Evolutionary conservation across 2,329 filamentous ascomycete species (phyloP), one percentile per base, ranked within the genome.

Genomic region (Parascedosporium putredinis): DNA sequence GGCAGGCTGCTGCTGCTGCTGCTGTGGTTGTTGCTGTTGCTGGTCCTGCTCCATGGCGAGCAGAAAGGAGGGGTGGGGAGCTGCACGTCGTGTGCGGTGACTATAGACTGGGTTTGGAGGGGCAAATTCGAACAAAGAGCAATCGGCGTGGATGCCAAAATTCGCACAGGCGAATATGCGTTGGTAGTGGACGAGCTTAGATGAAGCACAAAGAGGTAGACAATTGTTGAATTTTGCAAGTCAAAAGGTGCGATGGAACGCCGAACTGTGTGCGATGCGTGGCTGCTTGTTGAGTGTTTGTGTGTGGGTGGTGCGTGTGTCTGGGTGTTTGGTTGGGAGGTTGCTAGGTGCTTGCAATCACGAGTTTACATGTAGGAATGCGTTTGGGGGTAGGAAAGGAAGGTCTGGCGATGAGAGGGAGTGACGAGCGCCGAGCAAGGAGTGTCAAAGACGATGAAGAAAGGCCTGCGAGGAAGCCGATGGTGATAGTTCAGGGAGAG

Each of bases 11-110:
- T 67, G 66, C 54, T 63, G 67, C 59, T 78, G 77, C 64, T 80
- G 78, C 64, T 82, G 65, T 65, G 81, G 81, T 63, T 83, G 64
- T 55, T 61, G 61, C 50, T 63, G 59, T 47, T 58, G 55, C 53
- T 63, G 60, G 57, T 69, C 65, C 61, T 71, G 68, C 60, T 70
- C 82, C 83, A 86, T 86, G 65, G 57, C 66, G 72, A 67, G 67
- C 68, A 71, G 66, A 64, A 61, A 50, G 48, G 55, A 59, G 56
- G 52, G 52, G 56, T 53, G 54, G 47, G n/a, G 54, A 59, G 67
- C 67, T 72, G 73, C 71, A 74, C 67, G 67, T 67, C 65, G 61
- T 59, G 63, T 65, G 67, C 64, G 60, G 58, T 46, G 25, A 51
- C 14, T 20, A 20, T 20, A 22, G 38, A 20, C 18, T 38, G 20